phyloP scores from a whole-genome alignment of 2,329 filamentous ascomycete species.

The Talaromyces amestolkiae region DNA sequence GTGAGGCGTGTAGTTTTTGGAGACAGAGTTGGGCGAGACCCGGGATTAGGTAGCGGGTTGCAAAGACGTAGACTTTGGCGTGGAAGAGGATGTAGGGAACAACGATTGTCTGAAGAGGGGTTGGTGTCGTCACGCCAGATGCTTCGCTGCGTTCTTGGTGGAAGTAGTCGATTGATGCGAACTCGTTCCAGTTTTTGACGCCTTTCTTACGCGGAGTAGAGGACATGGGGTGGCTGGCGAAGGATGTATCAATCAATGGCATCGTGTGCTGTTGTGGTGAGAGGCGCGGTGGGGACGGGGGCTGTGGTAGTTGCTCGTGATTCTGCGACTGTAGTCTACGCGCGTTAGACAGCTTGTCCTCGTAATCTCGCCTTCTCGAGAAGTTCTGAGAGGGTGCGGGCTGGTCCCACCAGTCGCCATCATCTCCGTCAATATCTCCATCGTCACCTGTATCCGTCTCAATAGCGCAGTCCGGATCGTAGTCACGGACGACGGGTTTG shows the following conservation, averaged over 20 bases:
- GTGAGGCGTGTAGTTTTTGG: conserved; percentile 39
- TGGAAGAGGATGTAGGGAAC: conserved; percentile 43
- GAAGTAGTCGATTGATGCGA: conserved; percentile 35
- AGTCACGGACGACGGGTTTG: neutral
- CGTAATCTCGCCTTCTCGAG: conserved; percentile 2
- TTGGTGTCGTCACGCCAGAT: conserved; percentile 5
- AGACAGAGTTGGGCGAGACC: conserved; percentile 41
- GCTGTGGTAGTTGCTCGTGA: conserved; percentile 9
- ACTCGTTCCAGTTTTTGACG: conserved; percentile 41
- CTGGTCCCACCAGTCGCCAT: conserved; percentile 19
- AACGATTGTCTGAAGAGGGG: conserved; percentile 21
- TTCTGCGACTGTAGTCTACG: conserved; percentile 17
- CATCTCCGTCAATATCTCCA: conserved; percentile 16
- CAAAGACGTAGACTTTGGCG: conserved; percentile 45
- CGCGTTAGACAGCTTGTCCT: neutral
- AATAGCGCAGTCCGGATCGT: conserved; percentile 15
- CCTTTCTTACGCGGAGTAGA: conserved; percentile 30
- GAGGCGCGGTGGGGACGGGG: neutral
- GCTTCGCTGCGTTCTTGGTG: conserved; percentile 23
- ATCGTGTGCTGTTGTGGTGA: conserved; percentile 11
- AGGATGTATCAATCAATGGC: conserved; percentile 37
- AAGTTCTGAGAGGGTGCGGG: conserved; percentile 13
- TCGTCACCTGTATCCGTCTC: conserved; percentile 18
- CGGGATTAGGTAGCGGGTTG: conserved; percentile 42
- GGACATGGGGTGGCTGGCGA: conserved; percentile 35